Conservation (phyloP, 2,329 filamentous ascomycete genomes). For the Pseudogymnoascus sp. region DNA sequence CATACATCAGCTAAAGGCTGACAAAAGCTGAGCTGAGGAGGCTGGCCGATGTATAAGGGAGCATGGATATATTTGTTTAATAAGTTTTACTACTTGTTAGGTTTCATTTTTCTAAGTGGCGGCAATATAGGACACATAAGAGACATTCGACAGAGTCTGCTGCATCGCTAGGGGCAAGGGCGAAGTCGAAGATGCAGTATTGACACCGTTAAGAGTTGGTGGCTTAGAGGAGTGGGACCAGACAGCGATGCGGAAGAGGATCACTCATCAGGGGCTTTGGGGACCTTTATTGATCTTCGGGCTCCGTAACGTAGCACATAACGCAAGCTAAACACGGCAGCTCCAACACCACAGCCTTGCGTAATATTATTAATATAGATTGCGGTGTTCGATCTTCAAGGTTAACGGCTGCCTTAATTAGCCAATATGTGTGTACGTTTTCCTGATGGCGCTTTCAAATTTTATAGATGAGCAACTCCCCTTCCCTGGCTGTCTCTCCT, state of each 20-base stretch:
- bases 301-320: background rate
- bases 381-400: too few species aligned
- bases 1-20: background rate
- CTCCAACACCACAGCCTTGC: background rate
- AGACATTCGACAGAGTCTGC: background rate
- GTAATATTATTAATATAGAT: background rate
- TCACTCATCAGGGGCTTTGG: background rate
- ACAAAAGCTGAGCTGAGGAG: background rate
- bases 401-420: too few species aligned
- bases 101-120: background rate
- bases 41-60: background rate
- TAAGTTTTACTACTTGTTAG: background rate
- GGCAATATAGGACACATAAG: background rate
- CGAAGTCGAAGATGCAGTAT: background rate
- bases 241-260: background rate
- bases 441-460: too few species aligned
- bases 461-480: too few species aligned
- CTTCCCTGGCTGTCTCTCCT: too few species aligned
- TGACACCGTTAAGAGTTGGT: background rate
- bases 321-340: background rate
- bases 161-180: background rate
- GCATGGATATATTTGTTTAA: background rate
- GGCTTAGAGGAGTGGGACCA: background rate
- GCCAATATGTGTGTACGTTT: too few species aligned
- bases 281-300: background rate